Percentiles rank a stretch among this genome's conserved stretches.
Conservation (phyloP, 768 basidiomycete species). For the Coprinopsis cinerea region DNA sequence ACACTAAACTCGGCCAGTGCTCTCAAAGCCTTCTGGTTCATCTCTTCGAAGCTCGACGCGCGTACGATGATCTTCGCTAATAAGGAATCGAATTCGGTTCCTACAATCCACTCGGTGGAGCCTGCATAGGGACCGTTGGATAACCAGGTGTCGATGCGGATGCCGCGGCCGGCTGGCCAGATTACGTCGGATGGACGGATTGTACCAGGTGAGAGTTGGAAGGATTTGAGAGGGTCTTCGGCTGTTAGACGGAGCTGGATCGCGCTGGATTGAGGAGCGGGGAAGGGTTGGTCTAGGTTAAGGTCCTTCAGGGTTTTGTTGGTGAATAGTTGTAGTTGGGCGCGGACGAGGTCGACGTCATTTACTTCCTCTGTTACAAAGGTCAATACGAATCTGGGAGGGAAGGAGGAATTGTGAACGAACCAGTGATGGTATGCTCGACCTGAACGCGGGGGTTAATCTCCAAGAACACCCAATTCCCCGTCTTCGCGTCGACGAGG, state of each 20-base stretch:
- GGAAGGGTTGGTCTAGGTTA: conserved; percentile 60
- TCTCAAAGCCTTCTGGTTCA: conserved; percentile 74
- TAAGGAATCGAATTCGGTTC: conserved; percentile 85
- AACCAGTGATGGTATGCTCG: conserved; percentile 87
- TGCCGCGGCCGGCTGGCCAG: conserved; percentile 79
- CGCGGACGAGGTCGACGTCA: conserved; percentile 83
- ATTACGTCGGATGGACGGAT: conserved; percentile 65
- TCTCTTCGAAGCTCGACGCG: conserved; percentile 78
- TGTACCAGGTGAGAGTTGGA: conserved; percentile 83
- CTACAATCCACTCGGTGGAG: conserved; percentile 19
- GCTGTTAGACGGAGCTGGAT: conserved; percentile 88
- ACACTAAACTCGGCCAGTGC: conserved; percentile 80
- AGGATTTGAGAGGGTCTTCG: conserved; percentile 70
- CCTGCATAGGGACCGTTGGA: conserved; percentile 60
- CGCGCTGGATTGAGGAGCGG: conserved; percentile 66
- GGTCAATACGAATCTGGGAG: neutral
- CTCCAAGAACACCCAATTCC: conserved; percentile 84
- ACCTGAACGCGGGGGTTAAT: conserved; percentile 92
- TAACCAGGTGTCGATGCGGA: conserved; percentile 84
- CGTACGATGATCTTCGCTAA: conserved; percentile 81
- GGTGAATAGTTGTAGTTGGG: conserved; percentile 79
- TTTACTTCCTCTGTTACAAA: conserved; percentile 70
- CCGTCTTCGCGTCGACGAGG: conserved; percentile 65
- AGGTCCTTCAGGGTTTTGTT: conserved; percentile 69
- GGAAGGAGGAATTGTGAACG: conserved; percentile 11